Percentiles rank a stretch among this genome's conserved stretches.
Conservation (phyloP, 2,329 filamentous ascomycete genomes). For the Cladosporium sp. region DNA sequence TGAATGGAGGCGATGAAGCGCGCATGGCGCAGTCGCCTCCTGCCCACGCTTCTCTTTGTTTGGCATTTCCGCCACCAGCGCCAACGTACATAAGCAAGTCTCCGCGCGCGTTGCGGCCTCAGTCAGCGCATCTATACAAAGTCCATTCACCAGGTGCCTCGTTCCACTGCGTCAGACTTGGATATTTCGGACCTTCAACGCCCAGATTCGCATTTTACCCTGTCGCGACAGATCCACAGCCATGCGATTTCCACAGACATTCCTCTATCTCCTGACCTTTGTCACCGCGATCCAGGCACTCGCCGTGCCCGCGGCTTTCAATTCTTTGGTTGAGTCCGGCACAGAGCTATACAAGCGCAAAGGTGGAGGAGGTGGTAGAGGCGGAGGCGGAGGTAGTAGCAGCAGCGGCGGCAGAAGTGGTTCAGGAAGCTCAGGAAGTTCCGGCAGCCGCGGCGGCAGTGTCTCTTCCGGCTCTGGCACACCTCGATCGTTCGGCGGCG, state of each 20-base stretch:
- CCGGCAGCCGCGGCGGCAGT: constrained; percentile 27
- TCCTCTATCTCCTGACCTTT: constrained; percentile 25
- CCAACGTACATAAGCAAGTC: no score
- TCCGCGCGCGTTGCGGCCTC: no score
- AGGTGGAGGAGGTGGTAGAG: constrained; percentile 41
- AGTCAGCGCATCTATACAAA: no score
- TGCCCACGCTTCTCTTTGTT: background rate
- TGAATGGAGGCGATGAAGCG: background rate
- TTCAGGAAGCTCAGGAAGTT: constrained; percentile 21
- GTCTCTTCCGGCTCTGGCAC: constrained; percentile 37
- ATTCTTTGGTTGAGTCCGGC: constrained; percentile 29
- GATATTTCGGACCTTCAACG: no score
- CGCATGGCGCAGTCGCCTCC: background rate
- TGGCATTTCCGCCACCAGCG: no score
- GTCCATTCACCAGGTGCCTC: no score
- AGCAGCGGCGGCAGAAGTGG: constrained; percentile 18
- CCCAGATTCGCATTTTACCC: background rate
- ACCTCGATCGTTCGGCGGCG: constrained; percentile 46
- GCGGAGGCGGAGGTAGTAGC: constrained; percentile 30
- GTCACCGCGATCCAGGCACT: constrained; percentile 28
- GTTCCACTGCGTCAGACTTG: no score
- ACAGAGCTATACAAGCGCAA: constrained; percentile 40
- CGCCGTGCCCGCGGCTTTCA: constrained; percentile 24
- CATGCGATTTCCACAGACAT: constrained; percentile 24
- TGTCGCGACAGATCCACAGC: constrained; percentile 9